Conservation (phyloP, 768 basidiomycete genomes). For the Suillus alpinus region DNA sequence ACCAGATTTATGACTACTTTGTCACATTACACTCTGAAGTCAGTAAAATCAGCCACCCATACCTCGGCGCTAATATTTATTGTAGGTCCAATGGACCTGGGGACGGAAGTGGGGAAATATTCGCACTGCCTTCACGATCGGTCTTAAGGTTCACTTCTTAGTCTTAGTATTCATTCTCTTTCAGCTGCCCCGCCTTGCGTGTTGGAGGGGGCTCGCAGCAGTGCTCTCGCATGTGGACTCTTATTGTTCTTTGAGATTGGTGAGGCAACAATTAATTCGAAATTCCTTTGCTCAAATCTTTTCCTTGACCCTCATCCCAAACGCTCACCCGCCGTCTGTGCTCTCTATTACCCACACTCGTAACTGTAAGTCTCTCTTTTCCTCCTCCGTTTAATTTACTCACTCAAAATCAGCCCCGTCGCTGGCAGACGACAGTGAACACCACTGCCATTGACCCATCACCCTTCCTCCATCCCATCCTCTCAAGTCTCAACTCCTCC, state of each 20-base stretch:
- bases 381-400: no score
- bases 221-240: background rate
- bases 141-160: background rate
- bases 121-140: background rate
- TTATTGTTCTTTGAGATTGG: constrained; percentile 5
- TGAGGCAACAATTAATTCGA: background rate
- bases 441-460: no score
- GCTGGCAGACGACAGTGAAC: no score
- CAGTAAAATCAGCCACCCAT: background rate
- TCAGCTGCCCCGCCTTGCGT: background rate
- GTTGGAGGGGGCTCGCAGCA: background rate
- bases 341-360: no score
- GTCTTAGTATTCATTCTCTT: background rate
- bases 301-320: no score
- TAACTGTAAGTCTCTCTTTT: no score
- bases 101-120: constrained; percentile 5
- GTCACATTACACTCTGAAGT: background rate
- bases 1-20: background rate
- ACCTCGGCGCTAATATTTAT: background rate
- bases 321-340: no score
- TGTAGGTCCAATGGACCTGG: constrained; percentile 16
- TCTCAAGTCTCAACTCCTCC: no score
- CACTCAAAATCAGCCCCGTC: no score
- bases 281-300: no score
- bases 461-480: no score